Evolutionary conservation across 495 filamentous ascomycete genomes (phyloP).

Genomic region (Aspergillus panamensis): DNA sequence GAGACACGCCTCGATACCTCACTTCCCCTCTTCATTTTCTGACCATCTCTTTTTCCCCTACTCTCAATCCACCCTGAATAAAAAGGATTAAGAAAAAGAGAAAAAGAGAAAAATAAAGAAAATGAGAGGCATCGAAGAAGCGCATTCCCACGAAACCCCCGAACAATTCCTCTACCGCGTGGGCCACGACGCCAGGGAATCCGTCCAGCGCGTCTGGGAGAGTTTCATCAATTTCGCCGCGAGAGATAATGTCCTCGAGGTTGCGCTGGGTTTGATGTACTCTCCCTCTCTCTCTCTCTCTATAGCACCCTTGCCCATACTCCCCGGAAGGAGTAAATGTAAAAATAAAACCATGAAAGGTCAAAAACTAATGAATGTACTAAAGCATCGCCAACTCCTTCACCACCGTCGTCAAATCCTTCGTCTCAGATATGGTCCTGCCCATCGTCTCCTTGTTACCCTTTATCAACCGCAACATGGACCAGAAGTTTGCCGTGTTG

Average conservation of each 20-base stretch:
- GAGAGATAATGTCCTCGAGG: slow-evolving; percentile 71
- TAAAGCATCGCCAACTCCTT: slow-evolving; percentile 70
- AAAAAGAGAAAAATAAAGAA: slow-evolving; percentile 7
- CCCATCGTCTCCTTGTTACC: slow-evolving; percentile 67
- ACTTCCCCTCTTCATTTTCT: not conserved
- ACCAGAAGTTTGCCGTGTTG: slow-evolving; percentile 71
- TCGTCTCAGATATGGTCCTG: slow-evolving; percentile 67
- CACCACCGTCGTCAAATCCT: slow-evolving; percentile 66
- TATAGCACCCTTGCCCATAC: too few species aligned
- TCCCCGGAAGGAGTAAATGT: too few species aligned
- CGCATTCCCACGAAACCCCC: slow-evolving; percentile 6
- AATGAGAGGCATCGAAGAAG: slow-evolving; percentile 35
- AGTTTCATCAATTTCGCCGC: slow-evolving; percentile 70
- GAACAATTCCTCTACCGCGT: slow-evolving; percentile 21
- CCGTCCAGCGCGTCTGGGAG: slow-evolving; percentile 46
- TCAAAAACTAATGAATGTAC: not conserved
- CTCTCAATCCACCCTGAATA: not conserved
- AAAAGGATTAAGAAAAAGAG: too few species aligned
- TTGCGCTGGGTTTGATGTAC: slow-evolving; percentile 72
- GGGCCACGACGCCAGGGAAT: slow-evolving; percentile 32
- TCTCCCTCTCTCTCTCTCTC: not conserved
- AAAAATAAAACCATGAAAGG: too few species aligned
- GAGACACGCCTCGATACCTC: too few species aligned
- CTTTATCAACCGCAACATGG: slow-evolving; percentile 66
- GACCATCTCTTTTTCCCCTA: not conserved